phyloP scores from a whole-genome alignment of 345 rosid species.

The Draba incana region DNA sequence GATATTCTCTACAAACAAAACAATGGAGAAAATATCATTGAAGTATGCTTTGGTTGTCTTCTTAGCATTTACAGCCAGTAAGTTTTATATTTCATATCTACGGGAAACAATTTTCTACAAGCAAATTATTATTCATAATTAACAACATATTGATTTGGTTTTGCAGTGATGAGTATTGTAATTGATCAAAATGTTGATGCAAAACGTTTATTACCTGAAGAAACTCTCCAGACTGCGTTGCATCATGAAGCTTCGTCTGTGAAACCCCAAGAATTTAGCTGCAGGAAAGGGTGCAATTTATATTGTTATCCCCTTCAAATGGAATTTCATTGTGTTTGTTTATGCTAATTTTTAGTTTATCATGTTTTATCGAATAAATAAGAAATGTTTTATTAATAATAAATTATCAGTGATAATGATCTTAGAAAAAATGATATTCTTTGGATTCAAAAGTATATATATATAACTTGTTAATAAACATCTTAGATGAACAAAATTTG shows the following conservation, averaged over 20 bases:
- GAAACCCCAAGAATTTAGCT: too few relatives aligned
- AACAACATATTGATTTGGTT: background rate
- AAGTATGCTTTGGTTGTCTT: background rate
- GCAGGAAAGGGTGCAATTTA: too few relatives aligned
- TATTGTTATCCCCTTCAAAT: too few relatives aligned
- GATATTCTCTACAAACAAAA: background rate
- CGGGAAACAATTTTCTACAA: background rate
- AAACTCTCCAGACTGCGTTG: background rate
- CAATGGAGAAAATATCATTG: background rate
- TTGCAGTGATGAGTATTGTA: constrained; percentile 2
- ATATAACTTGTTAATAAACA: background rate
- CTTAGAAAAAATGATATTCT: too few relatives aligned
- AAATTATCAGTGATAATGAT: background rate
- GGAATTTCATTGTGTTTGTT: too few relatives aligned
- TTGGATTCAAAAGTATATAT: too few relatives aligned
- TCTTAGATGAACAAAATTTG: background rate
- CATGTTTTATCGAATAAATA: background rate
- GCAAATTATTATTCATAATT: background rate
- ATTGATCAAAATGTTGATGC: background rate
- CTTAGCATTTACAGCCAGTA: background rate
- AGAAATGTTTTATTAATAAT: background rate
- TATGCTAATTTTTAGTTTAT: too few relatives aligned
- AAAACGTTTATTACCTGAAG: background rate
- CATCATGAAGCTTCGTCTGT: background rate
- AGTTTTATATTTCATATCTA: background rate